Evolutionary conservation across 75 land plant species (phyloP).

Genomic region (Selaginella moellendorffii): DNA sequence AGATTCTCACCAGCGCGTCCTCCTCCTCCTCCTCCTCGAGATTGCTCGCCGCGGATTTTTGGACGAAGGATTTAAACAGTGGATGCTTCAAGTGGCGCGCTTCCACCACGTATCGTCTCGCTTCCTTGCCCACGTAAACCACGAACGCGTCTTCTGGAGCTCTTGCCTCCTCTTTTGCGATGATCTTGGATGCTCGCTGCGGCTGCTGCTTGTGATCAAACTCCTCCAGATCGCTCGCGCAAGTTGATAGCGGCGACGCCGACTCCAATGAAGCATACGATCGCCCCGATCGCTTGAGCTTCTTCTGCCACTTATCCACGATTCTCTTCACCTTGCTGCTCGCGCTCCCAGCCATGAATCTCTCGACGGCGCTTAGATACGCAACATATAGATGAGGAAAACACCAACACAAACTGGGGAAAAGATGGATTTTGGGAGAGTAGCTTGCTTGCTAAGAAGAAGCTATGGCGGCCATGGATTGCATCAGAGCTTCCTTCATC

Average conservation of each 20-base stretch:
- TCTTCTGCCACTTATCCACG: not conserved
- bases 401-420: too few species aligned
- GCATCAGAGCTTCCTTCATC: too few species aligned
- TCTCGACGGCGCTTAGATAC: too few species aligned
- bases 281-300: not conserved
- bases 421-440: too few species aligned
- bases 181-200: too few species aligned
- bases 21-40: not conserved
- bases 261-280: not conserved
- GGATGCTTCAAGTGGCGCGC: not conserved
- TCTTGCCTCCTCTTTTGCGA: too few species aligned
- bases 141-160: not conserved
- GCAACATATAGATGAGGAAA: too few species aligned
- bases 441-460: too few species aligned
- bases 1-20: not conserved
- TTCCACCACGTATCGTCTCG: not conserved
- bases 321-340: not conserved
- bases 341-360: too few species aligned
- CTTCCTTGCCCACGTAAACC: slow-evolving; percentile 1
- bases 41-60: too few species aligned
- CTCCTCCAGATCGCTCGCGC: not conserved
- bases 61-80: not conserved
- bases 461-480: too few species aligned
- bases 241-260: not conserved
- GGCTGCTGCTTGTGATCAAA: not conserved